Base-by-base conservation (phyloP, 805 yeast genomes). In the Cyberlindnera euphorbiae region DNA sequence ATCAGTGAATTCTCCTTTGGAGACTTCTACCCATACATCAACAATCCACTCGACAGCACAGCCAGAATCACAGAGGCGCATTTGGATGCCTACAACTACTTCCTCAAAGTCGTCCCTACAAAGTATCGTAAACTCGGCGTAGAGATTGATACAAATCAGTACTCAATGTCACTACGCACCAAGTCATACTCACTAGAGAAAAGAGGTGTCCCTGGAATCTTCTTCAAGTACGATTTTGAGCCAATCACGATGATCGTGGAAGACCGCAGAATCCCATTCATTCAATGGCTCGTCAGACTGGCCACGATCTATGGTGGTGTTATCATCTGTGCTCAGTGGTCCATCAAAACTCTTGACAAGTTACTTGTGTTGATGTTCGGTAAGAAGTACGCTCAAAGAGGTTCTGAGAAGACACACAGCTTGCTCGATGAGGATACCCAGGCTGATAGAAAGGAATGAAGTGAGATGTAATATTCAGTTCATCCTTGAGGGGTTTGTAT, bases 1-100 rank as follows among this genome's bases (percentile, higher is more conserved):
- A 80, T 93, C 41, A 75, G 75, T 41, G 97, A 90, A 58, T 75
- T 88, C 44, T 87, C 97, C 9, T 90, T 80, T 61, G 98, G 98
- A 11, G 85, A 77, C 25, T 88, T 82, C 59, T 88, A 77, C 53
- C 97, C 98, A 4, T 82, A 74, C 49, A 69, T 89, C 44, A 71
- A 81, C 48, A 90, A 90, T 54, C 95, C 96, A n/a, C 69, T 93
- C 45, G 97, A 93, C 58, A 69, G 68, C 31, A 80, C 90, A 0
- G 82, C 77, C 1, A 75, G 79, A 46, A 56, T 60, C 13, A 70
- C 87, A 2, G 63, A 66, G 0, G 66, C 71, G 2, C 63, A 69
- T 16, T 41, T 66, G 14, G 77, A 72, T 39, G 58, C 69, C 1
- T 85, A 66, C 59, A 74, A 74, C 35, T 93, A 93, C 59, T 75